phyloP scores from a whole-genome alignment of 2,329 filamentous ascomycete genomes.

The Curvularia eragrostidis region DNA sequence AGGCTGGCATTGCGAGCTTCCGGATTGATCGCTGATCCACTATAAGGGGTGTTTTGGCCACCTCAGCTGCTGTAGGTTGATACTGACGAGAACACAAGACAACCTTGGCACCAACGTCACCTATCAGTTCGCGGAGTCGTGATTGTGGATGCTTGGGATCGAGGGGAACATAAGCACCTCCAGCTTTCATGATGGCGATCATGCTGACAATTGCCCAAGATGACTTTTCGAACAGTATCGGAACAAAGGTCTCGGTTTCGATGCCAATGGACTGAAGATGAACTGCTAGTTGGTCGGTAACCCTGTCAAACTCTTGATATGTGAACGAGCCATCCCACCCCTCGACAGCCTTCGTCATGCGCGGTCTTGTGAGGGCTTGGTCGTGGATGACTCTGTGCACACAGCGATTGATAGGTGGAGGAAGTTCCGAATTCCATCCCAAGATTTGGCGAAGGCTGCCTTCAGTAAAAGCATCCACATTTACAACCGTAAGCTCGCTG shows the following conservation, averaged over 20 bases:
- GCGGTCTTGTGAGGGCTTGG: conserved; percentile 39
- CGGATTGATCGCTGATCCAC: conserved; percentile 53
- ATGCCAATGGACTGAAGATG: conserved; percentile 38
- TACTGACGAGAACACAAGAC: conserved; percentile 38
- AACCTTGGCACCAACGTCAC: conserved; percentile 38
- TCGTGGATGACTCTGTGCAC: conserved; percentile 42
- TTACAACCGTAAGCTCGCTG: conserved; percentile 30
- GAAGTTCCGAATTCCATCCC: conserved; percentile 40
- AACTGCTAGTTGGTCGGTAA: conserved; percentile 36
- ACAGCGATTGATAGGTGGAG: conserved; percentile 33
- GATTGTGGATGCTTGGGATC: conserved; percentile 48
- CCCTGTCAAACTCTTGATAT: conserved; percentile 43
- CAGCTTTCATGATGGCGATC: conserved; percentile 49
- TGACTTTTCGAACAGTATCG: conserved; percentile 48
- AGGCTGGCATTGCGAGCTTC: conserved; percentile 37
- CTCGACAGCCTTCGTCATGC: conserved; percentile 38
- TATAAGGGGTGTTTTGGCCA: conserved; percentile 31
- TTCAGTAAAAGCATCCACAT: conserved; percentile 33
- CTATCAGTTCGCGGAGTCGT: conserved; percentile 47
- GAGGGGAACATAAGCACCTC: conserved; percentile 48
- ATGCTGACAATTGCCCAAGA: conserved; percentile 42
- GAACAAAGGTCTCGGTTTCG: conserved; percentile 41
- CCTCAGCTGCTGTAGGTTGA: conserved; percentile 29
- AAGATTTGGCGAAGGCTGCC: conserved; percentile 34
- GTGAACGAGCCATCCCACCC: conserved; percentile 42